These are phyloP conservation scores for Trichoderma hamatum DNA, from an alignment of 2,329 filamentous ascomycete species.

Conservation along the genomic window DNA sequence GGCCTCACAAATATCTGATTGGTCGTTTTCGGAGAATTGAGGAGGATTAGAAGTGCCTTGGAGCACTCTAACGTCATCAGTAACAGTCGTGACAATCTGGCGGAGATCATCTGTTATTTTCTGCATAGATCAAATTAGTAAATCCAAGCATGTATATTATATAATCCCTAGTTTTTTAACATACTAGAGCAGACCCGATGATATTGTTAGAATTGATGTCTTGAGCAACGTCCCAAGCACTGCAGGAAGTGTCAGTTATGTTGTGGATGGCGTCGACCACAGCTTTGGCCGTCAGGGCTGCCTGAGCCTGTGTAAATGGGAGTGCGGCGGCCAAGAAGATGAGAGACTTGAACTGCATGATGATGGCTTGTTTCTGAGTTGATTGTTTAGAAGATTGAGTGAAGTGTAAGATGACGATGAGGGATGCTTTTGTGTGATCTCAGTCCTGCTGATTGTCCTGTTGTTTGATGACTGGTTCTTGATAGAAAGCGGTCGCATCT, in stretches of 20 bases:
- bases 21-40: neutral
- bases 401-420: neutral
- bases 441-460: no score
- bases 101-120: neutral
- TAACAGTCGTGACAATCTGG: neutral
- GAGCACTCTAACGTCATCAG: neutral
- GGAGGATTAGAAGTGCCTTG: neutral
- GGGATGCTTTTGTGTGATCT: neutral
- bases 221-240: neutral
- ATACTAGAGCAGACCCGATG: neutral
- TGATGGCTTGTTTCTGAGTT: neutral
- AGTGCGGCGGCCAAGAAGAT: neutral
- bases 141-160: neutral
- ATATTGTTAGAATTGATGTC: neutral
- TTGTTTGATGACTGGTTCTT: neutral
- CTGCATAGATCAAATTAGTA: neutral
- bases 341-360: slow-evolving; percentile 17
- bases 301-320: neutral
- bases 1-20: neutral
- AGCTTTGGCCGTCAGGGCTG: neutral
- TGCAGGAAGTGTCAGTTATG: neutral
- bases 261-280: neutral
- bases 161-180: neutral
- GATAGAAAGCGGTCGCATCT: neutral
- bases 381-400: neutral